Evolutionary conservation across 331 rosid species (phyloP).

Genomic region (Telfairia occidentalis): DNA sequence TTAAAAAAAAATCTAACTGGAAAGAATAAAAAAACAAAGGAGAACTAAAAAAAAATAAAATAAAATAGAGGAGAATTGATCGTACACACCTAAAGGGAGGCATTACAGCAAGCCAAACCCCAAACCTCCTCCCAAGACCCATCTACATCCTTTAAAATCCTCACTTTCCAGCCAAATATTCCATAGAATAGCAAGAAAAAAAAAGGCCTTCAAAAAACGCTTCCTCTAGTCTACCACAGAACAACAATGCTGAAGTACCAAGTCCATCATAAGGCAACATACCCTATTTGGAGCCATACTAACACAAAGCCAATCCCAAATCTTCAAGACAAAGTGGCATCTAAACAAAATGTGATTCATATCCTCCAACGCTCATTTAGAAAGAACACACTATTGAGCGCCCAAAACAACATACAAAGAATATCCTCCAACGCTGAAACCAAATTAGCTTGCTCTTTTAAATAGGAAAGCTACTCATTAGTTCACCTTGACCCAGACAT

Average conservation of each 20-base stretch:
- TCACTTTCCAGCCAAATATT: background rate
- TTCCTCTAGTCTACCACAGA: background rate
- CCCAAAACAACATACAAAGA: background rate
- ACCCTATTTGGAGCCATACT: background rate
- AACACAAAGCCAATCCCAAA: background rate
- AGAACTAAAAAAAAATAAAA: background rate
- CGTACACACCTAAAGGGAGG: background rate
- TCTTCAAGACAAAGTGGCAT: background rate
- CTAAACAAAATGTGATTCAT: background rate
- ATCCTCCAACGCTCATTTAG: background rate
- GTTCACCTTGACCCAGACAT: background rate
- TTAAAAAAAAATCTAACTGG: background rate
- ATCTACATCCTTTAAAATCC: background rate
- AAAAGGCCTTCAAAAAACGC: background rate
- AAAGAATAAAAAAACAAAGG: background rate
- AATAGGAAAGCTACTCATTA: background rate
- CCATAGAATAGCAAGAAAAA: background rate
- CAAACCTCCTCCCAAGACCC: background rate
- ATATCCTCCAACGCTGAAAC: background rate
- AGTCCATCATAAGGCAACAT: background rate
- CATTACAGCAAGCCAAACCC: background rate
- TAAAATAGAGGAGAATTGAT: background rate
- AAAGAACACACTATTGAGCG: background rate
- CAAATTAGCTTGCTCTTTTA: background rate
- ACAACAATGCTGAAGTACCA: background rate